Evolutionary conservation across 345 rosid species (phyloP), one percentile per base, ranked within the genome.

Genomic region (Lumnitzera littorea): DNA sequence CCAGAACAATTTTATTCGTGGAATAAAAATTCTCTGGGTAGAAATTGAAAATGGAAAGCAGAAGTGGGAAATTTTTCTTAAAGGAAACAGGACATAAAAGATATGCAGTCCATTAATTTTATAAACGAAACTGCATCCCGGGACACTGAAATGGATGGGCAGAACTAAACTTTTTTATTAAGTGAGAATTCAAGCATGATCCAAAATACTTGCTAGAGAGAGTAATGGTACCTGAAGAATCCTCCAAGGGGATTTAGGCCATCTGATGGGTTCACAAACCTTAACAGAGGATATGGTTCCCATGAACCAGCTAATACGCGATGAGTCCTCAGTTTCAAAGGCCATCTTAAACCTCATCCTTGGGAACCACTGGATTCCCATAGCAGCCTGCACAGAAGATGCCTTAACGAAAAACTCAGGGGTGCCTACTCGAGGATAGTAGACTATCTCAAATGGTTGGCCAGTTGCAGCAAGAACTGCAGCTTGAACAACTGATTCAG

Each of bases 321-420:
- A 90, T 8, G 91, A 90, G 57, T 94, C 98, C 70, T 92, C 96
- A 0, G 96, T 89, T 67, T 92, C 96, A 41, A 92, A 92, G 55
- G 98, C 77, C 99, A 94, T 94, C 82, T 94, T 94, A 71, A 94
- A 94, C 78, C 97, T 83, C 89, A 90, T 90, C 15, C 99, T 97
- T 12, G 82, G 69, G 66, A 83, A 82, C 99, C 99, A 94, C 60
- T 77, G 84, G 46, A 80, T 75, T 72, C 81, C 81, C 89, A 86
- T 82, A 20, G 96, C 96, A 10, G 81, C 67, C 76, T 68, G 77
- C 41, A 86, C 91, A 3, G 78, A 62, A 4, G 79, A 67, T 0
- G 90, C 90, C 70, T 75, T 82, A 15, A 94, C 88, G 48, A 84
- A 84, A 52, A 87, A 94, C 79, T 94, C 99, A 1, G 97, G 96